Evolutionary conservation across 2,329 filamentous ascomycete species (phyloP), one percentile per base, ranked within the genome.

Genomic region (Thelonectria rubi): DNA sequence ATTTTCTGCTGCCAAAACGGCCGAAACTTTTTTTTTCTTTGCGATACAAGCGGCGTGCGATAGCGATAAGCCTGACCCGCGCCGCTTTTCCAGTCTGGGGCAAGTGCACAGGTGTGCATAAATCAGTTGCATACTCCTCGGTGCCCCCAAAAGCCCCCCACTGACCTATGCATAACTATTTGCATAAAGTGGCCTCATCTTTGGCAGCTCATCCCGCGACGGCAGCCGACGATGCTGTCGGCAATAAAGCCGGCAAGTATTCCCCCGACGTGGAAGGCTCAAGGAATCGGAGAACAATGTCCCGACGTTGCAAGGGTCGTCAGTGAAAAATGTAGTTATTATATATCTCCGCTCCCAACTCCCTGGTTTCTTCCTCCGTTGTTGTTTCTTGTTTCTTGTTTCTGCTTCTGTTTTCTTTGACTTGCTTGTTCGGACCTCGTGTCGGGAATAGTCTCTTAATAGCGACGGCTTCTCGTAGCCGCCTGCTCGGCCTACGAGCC

Each of bases 21-120:
- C 39, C 51, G 62, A 69, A 70, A 65, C 49, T 70, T 70, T 70
- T 69, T 70, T 70, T 70, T 69, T 70, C 69, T 70, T 65, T 61
- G 53, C 60, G 68, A 70, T 69, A 70, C 26, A 30, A 30, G 26
- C 4, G 65, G 67, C 12, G 10, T 14, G 45, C 18, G 34, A 37
- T 37, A 37, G 11, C 17, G 52, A 43, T 40, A 61, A 37, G 47
- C 47, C 32, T 34, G 37, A 32, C 20, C 18, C 18, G 10, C 3
- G 49, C 34, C 42, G 50, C 49, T 53, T 54, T 59, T 59, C 11
- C n/a, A 26, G 15, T 26, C 5, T 26, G 11, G 21, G 49, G 34
- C 12, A 14, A 21, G 50, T 26, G 21, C 30, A 20, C 20, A 24
- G 14, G 24, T 9, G 18, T 15, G 12, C 34, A 17, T 21, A 45